Evolutionary conservation across 2,329 filamentous ascomycete species (phyloP).

Genomic region (Hypoxylon sp.): DNA sequence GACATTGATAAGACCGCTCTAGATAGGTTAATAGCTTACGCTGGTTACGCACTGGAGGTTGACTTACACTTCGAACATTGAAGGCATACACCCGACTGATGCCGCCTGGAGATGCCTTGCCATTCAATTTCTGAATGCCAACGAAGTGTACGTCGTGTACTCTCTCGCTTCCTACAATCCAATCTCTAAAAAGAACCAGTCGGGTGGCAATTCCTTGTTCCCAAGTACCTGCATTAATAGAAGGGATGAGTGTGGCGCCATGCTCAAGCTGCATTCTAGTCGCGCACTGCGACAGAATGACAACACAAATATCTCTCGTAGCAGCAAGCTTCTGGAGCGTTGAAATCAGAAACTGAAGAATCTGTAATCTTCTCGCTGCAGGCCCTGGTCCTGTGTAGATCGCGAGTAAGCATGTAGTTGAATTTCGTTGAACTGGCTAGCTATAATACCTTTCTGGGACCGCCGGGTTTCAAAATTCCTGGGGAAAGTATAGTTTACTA

Average conservation of each 20-base stretch:
- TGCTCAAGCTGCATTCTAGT: constrained; percentile 80
- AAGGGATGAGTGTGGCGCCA: constrained; percentile 78
- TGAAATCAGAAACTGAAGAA: constrained; percentile 73
- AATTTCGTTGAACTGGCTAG: constrained; percentile 44
- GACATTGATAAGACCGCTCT: constrained; percentile 60
- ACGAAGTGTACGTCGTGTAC: constrained; percentile 68
- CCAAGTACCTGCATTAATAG: constrained; percentile 82
- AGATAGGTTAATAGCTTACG: constrained; percentile 31
- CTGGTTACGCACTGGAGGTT: constrained; percentile 24
- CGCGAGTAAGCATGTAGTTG: constrained; percentile 13
- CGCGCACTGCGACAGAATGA: constrained; percentile 83
- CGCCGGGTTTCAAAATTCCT: constrained; percentile 61
- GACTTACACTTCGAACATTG: constrained; percentile 60
- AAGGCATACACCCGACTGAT: constrained; percentile 64
- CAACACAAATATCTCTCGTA: constrained; percentile 76
- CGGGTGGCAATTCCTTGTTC: constrained; percentile 81
- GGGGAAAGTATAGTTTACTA: constrained; percentile 83
- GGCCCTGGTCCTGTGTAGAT: constrained; percentile 46
- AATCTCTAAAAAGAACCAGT: constrained; percentile 84
- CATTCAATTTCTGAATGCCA: constrained; percentile 74
- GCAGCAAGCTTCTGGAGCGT: constrained; percentile 82
- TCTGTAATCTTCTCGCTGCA: constrained; percentile 62
- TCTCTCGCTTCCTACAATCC: constrained; percentile 64
- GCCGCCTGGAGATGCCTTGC: constrained; percentile 58
- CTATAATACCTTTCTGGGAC: constrained; percentile 56